Base-by-base conservation (phyloP, 2,329 filamentous ascomycete species). In the Aureobasidium sp. region DNA sequence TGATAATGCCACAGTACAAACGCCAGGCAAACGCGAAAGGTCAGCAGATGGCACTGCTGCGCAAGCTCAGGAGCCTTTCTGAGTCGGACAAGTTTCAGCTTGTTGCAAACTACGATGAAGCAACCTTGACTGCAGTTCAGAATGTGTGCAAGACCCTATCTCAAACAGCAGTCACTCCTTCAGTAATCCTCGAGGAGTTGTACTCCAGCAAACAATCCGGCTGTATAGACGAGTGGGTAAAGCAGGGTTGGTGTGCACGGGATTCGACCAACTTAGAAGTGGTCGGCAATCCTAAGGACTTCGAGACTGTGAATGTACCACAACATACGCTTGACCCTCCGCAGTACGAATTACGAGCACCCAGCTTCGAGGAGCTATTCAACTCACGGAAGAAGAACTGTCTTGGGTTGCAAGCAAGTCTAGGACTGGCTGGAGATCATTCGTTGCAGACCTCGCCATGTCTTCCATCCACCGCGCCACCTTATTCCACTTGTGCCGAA, bases 241-340 rank as follows among this genome's bases (percentile, higher is more conserved):
- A 56, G 26, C 52, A 56, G 17, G 52, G 52, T 44, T 56, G 37
- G 52, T 17, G 34, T 34, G 63, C 64, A 41, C 52, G 12, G 32
- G 17, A 12, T 10, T 50, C 12, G 26, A 17, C 12, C 8, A 52
- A 32, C 29, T 32, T 32, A 52, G 4, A 32, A 34, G 27, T 34
- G 27, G 27, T 15, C 39, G 32, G 7, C 9, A 10, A 8, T 10
- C 32, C 7, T 10, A 34, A 34, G 32, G 32, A 34, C 7, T 8
- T 10, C 9, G 32, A 34, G 32, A 8, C 32, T 34, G 9, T 34
- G 32, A 34, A 34, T 9, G 9, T 9, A 10, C 9, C 32, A 34
- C 7, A 34, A 8, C 8, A 34, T 34, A 10, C 9, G 32, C 9
- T 10, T 34, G 32, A 2, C 7, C 32, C 32, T 34, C 32, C 32